Evolutionary conservation across 2,329 filamentous ascomycete species (phyloP).

Genomic region (Colletotrichum tropicicola): DNA sequence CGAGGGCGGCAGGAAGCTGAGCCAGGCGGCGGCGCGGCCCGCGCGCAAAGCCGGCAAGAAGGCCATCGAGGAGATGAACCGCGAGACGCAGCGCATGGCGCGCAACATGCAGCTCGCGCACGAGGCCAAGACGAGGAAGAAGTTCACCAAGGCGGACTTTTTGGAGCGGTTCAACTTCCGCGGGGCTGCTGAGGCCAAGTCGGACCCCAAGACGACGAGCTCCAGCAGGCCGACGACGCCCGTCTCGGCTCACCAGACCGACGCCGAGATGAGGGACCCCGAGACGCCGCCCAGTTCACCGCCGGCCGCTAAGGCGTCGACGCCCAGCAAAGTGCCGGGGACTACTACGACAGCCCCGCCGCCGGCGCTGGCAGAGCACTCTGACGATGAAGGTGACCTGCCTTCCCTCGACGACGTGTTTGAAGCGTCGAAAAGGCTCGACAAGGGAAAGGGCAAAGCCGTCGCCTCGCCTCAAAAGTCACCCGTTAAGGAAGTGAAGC

Average conservation of each 20-base stretch:
- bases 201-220: conserved; percentile 51
- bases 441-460: conserved; percentile 64
- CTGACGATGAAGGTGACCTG: conserved; percentile 43
- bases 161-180: conserved; percentile 86
- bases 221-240: conserved; percentile 66
- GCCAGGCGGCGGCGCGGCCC: conserved; percentile 73
- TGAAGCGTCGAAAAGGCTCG: conserved; percentile 42
- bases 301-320: conserved; percentile 46
- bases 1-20: conserved; percentile 71
- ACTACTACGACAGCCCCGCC: conserved; percentile 24
- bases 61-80: conserved; percentile 92
- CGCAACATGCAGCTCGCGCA: conserved; percentile 92
- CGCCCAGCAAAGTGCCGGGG: conserved; percentile 17
- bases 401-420: conserved; percentile 48
- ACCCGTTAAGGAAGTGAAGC: conserved; percentile 38
- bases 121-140: conserved; percentile 90
- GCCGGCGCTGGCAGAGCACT: not conserved
- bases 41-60: conserved; percentile 92
- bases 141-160: conserved; percentile 83
- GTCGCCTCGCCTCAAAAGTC: conserved; percentile 4
- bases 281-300: conserved; percentile 81
- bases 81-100: conserved; percentile 91
- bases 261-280: conserved; percentile 58
- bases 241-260: conserved; percentile 52
- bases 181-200: conserved; percentile 39